A percentile compares a stretch with the other conserved stretches of the same genome.
Conservation (phyloP, 176 grass and related monocot genomes). For the Carex scoparia region DNA sequence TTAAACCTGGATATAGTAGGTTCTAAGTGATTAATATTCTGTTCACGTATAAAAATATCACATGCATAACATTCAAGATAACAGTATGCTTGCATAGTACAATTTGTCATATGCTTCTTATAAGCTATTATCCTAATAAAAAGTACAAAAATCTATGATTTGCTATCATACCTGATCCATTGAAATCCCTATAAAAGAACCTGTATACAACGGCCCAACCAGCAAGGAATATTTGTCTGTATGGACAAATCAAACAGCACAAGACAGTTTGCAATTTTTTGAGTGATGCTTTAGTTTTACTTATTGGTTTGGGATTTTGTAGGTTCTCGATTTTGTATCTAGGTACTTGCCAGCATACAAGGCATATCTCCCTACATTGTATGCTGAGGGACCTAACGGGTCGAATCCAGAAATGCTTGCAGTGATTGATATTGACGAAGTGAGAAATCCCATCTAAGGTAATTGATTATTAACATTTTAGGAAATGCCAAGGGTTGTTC, state of each 20-base stretch:
- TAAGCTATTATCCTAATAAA: not conserved
- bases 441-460: constrained; percentile 55
- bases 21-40: not conserved
- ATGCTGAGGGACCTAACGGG: constrained; percentile 70
- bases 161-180: not conserved
- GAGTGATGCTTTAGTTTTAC: not conserved
- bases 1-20: not conserved
- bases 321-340: constrained; percentile 97
- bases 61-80: not conserved
- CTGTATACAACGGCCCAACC: too few species aligned
- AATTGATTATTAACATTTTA: not conserved
- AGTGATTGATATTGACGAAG: constrained; percentile 82
- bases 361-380: constrained; percentile 70
- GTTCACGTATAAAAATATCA: not conserved
- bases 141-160: not conserved
- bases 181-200: not conserved
- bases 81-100: not conserved
- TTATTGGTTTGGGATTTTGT: constrained; percentile 10
- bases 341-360: constrained; percentile 92
- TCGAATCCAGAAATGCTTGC: constrained; percentile 56
- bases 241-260: not conserved
- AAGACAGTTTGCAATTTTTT: not conserved
- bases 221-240: not conserved
- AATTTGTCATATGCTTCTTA: not conserved
- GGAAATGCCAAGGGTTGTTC: not conserved